Conservation (phyloP, 2,329 filamentous ascomycete genomes). For the Aspergillus pseudoglaucus region DNA sequence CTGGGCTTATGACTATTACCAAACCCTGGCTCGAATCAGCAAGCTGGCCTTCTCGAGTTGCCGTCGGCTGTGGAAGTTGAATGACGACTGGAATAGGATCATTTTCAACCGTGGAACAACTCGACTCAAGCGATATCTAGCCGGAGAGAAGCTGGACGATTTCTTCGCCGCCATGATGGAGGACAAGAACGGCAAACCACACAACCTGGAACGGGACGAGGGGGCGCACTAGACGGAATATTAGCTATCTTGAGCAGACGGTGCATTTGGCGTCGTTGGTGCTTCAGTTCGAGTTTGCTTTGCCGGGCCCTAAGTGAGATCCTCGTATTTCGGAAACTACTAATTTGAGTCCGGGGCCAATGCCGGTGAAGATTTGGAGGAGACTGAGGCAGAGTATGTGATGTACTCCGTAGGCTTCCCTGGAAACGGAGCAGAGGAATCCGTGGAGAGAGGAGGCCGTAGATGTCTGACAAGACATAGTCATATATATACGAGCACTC, state of each 20-base stretch:
- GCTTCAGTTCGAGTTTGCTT: conserved; percentile 38
- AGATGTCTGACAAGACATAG: neutral
- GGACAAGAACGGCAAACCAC: conserved; percentile 33
- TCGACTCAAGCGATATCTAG: conserved; percentile 15
- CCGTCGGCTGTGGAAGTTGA: conserved; percentile 11
- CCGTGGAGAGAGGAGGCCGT: neutral
- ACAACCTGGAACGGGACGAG: conserved; percentile 47
- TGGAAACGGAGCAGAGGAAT: neutral
- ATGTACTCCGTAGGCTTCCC: no score
- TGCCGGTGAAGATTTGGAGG: conserved; percentile 12
- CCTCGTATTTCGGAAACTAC: conserved; percentile 13
- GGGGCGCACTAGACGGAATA: conserved; percentile 34
- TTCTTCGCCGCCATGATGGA: conserved; percentile 52
- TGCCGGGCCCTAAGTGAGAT: conserved; percentile 24
- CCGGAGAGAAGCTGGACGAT: conserved; percentile 50
- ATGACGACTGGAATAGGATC: conserved; percentile 15
- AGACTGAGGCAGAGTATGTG: neutral
- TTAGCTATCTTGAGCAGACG: conserved; percentile 40
- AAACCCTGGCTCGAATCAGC: conserved; percentile 9
- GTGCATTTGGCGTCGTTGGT: conserved; percentile 40
- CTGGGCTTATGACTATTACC: conserved; percentile 18
- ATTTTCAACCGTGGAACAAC: conserved; percentile 15
- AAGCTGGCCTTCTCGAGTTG: conserved; percentile 14
- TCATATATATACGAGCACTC: neutral
- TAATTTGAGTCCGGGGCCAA: conserved; percentile 8